Evolutionary conservation across 208 protist genomes (phyloP).

Genomic region (Leishmania major): DNA sequence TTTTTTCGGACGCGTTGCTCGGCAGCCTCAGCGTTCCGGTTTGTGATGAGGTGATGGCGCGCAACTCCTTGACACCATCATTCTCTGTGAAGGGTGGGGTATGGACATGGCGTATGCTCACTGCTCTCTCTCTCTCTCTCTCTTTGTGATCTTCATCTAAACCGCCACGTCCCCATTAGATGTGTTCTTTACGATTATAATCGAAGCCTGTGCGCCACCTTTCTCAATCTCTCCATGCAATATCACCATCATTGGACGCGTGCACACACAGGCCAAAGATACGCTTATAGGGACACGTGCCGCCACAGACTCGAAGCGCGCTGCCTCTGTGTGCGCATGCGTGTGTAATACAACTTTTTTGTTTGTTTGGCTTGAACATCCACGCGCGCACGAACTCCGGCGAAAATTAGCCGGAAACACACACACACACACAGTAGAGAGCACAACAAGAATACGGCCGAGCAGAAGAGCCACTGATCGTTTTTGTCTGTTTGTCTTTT

Average conservation of each 20-base stretch:
- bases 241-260: background rate
- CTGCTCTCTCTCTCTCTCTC: background rate
- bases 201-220: background rate
- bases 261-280: background rate
- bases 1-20: background rate
- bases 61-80: background rate
- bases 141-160: background rate
- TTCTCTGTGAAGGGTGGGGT: background rate
- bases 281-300: background rate
- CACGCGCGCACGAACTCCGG: background rate
- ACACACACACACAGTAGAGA: background rate
- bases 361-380: background rate
- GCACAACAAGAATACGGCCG: background rate
- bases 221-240: constrained; percentile 2
- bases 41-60: background rate
- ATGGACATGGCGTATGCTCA: background rate
- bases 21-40: background rate
- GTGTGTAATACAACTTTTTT: constrained; percentile 6
- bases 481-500: background rate
- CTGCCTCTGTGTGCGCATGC: background rate
- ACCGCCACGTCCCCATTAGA: background rate
- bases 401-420: background rate
- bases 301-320: background rate
- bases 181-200: constrained; percentile 6
- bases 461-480: background rate